Percentiles rank a stretch among this genome's conserved stretches.
Evolutionary conservation across 371 early-diverging fungal species (phyloP).

Genomic region (Zychaea mexicana): DNA sequence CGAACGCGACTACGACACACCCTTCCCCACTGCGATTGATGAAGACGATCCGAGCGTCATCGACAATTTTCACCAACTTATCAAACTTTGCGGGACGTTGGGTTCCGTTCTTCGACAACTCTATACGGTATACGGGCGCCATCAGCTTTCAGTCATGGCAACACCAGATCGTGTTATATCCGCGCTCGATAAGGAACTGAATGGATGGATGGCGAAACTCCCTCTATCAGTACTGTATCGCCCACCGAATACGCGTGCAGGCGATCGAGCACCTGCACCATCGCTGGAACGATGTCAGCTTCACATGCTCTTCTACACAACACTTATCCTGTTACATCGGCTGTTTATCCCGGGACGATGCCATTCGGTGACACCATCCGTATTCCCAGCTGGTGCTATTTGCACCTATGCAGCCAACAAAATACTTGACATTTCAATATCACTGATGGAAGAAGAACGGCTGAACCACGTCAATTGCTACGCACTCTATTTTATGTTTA

Average conservation of each 20-base stretch:
- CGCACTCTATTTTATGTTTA: conserved; percentile 47
- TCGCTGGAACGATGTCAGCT: conserved; percentile 50
- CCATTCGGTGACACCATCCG: conserved; percentile 31
- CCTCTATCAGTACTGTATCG: conserved; percentile 43
- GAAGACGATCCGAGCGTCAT: conserved; percentile 44
- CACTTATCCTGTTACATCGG: conserved; percentile 74
- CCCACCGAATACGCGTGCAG: conserved; percentile 40
- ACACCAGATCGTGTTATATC: conserved; percentile 43
- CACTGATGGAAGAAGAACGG: conserved; percentile 33
- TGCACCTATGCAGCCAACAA: conserved; percentile 63
- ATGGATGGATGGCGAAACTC: conserved; percentile 53
- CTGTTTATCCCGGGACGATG: conserved; percentile 58
- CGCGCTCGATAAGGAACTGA: conserved; percentile 45
- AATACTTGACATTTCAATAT: conserved; percentile 53
- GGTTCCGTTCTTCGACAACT: conserved; percentile 46
- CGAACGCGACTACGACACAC: conserved; percentile 52
- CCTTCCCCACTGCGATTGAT: conserved; percentile 44
- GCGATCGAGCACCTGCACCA: conserved; percentile 35
- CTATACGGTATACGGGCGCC: conserved; percentile 45
- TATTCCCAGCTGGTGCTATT: conserved; percentile 51
- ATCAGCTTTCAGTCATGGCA: conserved; percentile 34
- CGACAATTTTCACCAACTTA: conserved; percentile 41
- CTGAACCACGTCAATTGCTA: conserved; percentile 41
- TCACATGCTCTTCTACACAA: conserved; percentile 76
- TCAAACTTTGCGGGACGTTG: conserved; percentile 45